Percentiles rank a stretch among this genome's conserved stretches.
Conservation (phyloP, 371 early-diverging fungal genomes). For the Mortierella polycephala region DNA sequence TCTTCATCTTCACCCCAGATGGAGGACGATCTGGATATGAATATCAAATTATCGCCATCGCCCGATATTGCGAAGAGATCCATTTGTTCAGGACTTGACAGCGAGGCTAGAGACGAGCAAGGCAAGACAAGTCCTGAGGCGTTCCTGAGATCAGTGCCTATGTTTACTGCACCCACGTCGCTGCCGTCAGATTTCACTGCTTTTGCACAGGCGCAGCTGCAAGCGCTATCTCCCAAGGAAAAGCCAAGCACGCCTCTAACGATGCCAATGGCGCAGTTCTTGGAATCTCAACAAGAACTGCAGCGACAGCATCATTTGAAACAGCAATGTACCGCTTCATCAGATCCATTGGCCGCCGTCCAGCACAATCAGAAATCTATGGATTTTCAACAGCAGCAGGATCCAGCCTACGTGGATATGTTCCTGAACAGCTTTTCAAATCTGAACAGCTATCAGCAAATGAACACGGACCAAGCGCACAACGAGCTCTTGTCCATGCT, state of each 20-base stretch:
- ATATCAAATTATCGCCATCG: slow-evolving; percentile 46
- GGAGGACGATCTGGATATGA: slow-evolving; percentile 40
- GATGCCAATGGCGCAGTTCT: slow-evolving; percentile 37
- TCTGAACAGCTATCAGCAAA: slow-evolving; percentile 45
- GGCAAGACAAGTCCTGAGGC: slow-evolving; percentile 3
- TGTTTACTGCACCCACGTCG: slow-evolving; percentile 39
- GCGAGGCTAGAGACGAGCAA: not conserved
- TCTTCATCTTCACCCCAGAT: slow-evolving; percentile 10
- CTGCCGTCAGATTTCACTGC: slow-evolving; percentile 49
- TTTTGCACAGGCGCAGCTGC: slow-evolving; percentile 43
- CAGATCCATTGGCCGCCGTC: slow-evolving; percentile 15
- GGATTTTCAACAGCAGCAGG: slow-evolving; percentile 18
- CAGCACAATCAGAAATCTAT: slow-evolving; percentile 29
- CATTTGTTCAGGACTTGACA: slow-evolving; percentile 8
- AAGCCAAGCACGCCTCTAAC: slow-evolving; percentile 19
- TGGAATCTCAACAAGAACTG: slow-evolving; percentile 38
- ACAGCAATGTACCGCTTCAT: slow-evolving; percentile 12
- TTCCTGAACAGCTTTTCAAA: slow-evolving; percentile 44
- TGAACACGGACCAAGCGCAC: slow-evolving; percentile 52
- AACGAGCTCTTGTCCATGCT: slow-evolving; percentile 47
- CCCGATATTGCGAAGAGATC: slow-evolving; percentile 27
- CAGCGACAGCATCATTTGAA: slow-evolving; percentile 25
- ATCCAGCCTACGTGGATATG: slow-evolving; percentile 16
- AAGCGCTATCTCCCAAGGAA: slow-evolving; percentile 20
- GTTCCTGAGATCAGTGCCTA: slow-evolving; percentile 34